Evolutionary conservation across 1,139 yeast species (phyloP).

Genomic region (Saccharomyces hybrid): DNA sequence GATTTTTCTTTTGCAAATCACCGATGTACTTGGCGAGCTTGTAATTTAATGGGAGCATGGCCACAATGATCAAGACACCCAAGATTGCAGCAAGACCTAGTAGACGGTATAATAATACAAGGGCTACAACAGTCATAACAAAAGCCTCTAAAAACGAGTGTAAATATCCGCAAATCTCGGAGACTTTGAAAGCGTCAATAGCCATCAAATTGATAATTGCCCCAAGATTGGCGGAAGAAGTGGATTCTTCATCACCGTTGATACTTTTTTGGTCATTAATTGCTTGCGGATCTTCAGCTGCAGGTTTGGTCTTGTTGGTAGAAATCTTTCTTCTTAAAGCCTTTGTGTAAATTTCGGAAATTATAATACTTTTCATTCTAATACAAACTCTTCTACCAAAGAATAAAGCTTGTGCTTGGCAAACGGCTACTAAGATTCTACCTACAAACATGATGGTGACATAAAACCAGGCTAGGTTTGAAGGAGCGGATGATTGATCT

Average conservation of each 20-base stretch:
- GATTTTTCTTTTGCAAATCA: slow-evolving; percentile 57
- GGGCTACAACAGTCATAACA: slow-evolving; percentile 61
- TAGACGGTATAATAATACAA: slow-evolving; percentile 56
- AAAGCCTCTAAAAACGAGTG: slow-evolving; percentile 72
- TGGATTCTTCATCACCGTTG: slow-evolving; percentile 33
- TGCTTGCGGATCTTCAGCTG: slow-evolving; percentile 21
- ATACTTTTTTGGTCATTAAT: slow-evolving; percentile 22
- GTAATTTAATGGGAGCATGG: slow-evolving; percentile 68
- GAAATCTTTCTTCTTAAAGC: slow-evolving; percentile 77
- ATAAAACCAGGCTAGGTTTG: slow-evolving; percentile 81
- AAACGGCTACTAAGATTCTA: slow-evolving; percentile 52
- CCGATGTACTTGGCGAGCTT: slow-evolving; percentile 58
- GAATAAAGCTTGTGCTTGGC: slow-evolving; percentile 75
- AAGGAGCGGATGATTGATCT: slow-evolving; percentile 54
- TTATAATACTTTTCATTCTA: slow-evolving; percentile 79
- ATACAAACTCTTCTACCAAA: slow-evolving; percentile 90
- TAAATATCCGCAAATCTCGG: slow-evolving; percentile 84
- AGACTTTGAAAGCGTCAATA: slow-evolving; percentile 87
- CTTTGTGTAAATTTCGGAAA: slow-evolving; percentile 87
- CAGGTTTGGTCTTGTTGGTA: slow-evolving; percentile 28
- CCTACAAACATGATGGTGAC: slow-evolving; percentile 64
- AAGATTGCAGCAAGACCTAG: slow-evolving; percentile 85
- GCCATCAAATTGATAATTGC: slow-evolving; percentile 93
- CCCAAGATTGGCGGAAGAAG: slow-evolving; percentile 63
- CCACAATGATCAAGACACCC: slow-evolving; percentile 61